Evolutionary conservation across 139 green algal species (phyloP), one percentile per base, ranked within the genome.

Genomic region (Chlamydomonas sphaeroides): DNA sequence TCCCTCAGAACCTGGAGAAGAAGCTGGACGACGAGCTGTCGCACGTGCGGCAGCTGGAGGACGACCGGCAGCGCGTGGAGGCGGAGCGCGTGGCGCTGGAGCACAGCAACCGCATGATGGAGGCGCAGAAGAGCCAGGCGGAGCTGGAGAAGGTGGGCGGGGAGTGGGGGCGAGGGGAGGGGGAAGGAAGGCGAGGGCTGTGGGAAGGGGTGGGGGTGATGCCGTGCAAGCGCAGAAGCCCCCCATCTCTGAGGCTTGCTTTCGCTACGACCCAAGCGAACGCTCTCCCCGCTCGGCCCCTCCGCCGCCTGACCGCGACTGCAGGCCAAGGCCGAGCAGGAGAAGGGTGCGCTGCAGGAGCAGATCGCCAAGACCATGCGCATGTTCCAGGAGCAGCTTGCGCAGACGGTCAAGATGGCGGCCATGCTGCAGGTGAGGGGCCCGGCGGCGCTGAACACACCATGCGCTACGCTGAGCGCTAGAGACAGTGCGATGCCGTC

Each of bases 341-440:
- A 85, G 77, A 87, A 87, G 61, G 57, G 48, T n/a, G 77, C 57
- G 30, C 59, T 90, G 26, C 69, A 90, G 38, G 67, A 85, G 67
- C 78, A 88, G 78, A 77, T 90, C 41, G 78, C 86, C 14, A 79
- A 76, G 51, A 86, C 80, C 45, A 88, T 90, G 86, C 71, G 80
- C 38, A 81, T 88, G 82, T 90, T 88, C 78, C 86, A 90, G 82
- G 80, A 88, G 78, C 86, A 90, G 78, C 78, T 90, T 30, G 78
- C 86, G 49, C 86, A 90, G 65, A 88, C 86, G 1, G 76, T 90
- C 33, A 88, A 88, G 57, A 86, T 90, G 86, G 86, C 86, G 30
- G 82, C 86, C 68, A 84, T 90, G 78, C 65, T 90, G 78, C 86
- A 86, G 65, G 70, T 14, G 45, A n/a, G n/a, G n/a, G n/a, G n/a